These are phyloP conservation scores for Solanum hybrid DNA, from an alignment of 305 asterid species.

Conservation along the genomic window DNA sequence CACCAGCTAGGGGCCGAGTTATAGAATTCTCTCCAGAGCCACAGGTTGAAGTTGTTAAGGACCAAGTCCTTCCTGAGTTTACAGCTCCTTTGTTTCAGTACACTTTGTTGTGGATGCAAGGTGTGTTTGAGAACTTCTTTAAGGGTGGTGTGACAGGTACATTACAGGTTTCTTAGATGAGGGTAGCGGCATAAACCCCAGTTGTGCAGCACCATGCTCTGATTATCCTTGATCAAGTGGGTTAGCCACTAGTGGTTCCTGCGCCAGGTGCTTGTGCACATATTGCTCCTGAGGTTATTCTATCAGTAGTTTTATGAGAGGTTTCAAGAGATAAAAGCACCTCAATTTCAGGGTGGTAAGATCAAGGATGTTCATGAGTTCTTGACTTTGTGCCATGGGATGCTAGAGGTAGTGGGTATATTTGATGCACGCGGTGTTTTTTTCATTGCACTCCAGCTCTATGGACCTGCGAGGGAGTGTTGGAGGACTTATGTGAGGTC, in stretches of 20 bases:
- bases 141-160: neutral
- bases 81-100: neutral
- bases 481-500: neutral
- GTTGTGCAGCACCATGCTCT: neutral
- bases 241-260: neutral
- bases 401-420: neutral
- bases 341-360: neutral
- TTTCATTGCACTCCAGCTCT: neutral
- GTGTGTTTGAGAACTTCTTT: neutral
- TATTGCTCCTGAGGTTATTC: neutral
- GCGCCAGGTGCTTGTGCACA: neutral
- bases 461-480: neutral
- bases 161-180: no score
- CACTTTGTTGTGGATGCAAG: neutral
- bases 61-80: neutral
- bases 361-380: neutral
- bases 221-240: neutral
- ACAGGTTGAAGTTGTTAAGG: neutral
- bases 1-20: neutral
- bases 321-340: neutral
- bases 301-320: no score
- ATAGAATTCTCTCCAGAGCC: neutral
- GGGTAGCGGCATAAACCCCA: neutral
- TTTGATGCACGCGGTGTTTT: neutral
- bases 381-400: neutral